phyloP scores from a whole-genome alignment of 2,329 filamentous ascomycete genomes.

The Botrytis fabae region DNA sequence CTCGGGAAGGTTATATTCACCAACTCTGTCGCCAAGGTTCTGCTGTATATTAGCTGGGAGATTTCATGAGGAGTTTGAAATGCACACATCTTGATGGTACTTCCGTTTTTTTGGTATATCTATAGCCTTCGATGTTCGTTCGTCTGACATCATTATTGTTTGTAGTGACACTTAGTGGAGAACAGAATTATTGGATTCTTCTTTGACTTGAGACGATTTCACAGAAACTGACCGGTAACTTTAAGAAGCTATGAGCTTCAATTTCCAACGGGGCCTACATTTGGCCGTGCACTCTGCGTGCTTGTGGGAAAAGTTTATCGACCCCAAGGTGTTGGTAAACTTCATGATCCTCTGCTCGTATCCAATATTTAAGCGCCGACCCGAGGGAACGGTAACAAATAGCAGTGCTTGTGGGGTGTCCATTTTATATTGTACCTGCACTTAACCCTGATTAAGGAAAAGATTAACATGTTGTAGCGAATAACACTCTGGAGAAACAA shows the following conservation, averaged over 20 bases:
- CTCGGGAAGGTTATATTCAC: not conserved
- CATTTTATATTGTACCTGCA: not conserved
- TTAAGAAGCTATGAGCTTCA: not conserved
- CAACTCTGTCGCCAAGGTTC: not conserved
- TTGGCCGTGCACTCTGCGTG: not conserved
- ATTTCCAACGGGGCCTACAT: not conserved
- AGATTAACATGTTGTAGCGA: not conserved
- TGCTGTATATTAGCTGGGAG: not conserved
- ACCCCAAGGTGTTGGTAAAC: not conserved
- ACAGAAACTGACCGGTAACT: no score
- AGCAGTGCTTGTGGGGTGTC: not conserved
- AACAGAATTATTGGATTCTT: not conserved
- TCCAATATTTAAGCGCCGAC: not conserved
- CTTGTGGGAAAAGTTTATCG: not conserved
- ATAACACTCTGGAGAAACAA: not conserved
- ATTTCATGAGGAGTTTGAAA: not conserved
- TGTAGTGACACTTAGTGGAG: not conserved
- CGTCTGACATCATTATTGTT: not conserved
- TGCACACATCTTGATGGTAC: not conserved
- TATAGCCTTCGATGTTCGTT: not conserved
- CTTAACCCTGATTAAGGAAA: not conserved
- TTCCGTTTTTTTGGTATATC: not conserved
- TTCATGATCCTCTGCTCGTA: not conserved
- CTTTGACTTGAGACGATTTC: not conserved
- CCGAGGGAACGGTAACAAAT: constrained; percentile 8